A percentile compares a stretch with the other conserved stretches of the same genome.
phyloP scores from a whole-genome alignment of 1,139 yeast genomes.

The Debaryomycetaceae sp. region DNA sequence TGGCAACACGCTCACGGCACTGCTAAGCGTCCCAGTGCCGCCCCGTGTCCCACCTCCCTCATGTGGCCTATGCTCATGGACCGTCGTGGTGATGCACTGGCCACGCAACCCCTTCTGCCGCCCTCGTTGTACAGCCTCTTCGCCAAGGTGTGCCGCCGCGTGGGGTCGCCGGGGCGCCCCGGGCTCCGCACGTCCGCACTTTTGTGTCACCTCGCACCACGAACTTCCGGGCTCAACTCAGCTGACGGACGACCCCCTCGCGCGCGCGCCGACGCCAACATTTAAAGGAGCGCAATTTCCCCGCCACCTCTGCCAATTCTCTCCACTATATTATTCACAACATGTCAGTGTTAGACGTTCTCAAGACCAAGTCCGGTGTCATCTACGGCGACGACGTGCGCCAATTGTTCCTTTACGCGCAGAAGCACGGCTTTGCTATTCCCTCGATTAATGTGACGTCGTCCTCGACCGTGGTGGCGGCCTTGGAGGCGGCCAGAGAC shows the following conservation, averaged over 20 bases:
- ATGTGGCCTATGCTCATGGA: no score
- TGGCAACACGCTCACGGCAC: no score
- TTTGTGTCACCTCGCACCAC: conserved; percentile 10
- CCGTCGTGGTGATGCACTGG: no score
- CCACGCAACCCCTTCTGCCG: no score
- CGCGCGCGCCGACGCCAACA: no score
- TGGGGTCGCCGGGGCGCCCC: no score
- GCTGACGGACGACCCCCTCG: no score
- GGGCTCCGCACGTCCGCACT: conserved; percentile 7
- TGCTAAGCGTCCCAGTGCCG: no score
- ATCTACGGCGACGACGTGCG: conserved; percentile 98
- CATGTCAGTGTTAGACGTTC: conserved; percentile 57
- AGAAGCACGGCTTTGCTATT: conserved; percentile 89
- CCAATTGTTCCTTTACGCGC: conserved; percentile 89
- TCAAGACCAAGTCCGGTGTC: conserved; percentile 92
- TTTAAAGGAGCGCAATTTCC: conserved; percentile 3
- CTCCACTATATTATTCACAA: conserved; percentile 11
- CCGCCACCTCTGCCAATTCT: conserved; percentile 1
- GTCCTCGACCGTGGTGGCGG: conserved; percentile 94
- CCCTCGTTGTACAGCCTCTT: no score
- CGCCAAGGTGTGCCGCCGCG: no score
- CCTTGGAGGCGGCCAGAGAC: conserved; percentile 98
- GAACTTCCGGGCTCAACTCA: conserved; percentile 10
- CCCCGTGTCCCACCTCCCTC: no score
- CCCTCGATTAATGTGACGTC: conserved; percentile 99